Conservation (phyloP, 352 stramenopile species). For the Blastocystis sp. region DNA sequence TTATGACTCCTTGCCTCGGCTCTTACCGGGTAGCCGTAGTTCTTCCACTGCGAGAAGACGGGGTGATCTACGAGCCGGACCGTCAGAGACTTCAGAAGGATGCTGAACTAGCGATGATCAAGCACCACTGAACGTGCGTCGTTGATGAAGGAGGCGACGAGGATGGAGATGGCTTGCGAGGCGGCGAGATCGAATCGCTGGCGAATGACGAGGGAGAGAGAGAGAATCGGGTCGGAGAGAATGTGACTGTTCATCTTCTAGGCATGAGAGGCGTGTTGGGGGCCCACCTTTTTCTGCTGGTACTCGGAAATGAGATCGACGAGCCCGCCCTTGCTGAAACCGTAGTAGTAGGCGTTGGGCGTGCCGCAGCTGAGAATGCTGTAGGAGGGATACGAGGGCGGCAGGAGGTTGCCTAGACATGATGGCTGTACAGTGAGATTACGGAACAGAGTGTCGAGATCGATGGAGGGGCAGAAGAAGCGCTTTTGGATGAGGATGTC, state of each 20-base stretch:
- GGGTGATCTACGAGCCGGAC: slow-evolving; percentile 2
- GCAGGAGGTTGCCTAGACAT: slow-evolving; percentile 31
- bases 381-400: slow-evolving; percentile 8
- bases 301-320: slow-evolving; percentile 18
- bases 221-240: not conserved
- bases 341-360: slow-evolving; percentile 44
- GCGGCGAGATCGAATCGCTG: slow-evolving; percentile 52
- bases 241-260: not conserved
- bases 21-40: slow-evolving; percentile 35
- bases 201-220: slow-evolving; percentile 3
- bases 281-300: not conserved
- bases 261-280: not conserved
- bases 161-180: slow-evolving; percentile 49
- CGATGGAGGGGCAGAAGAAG: not conserved
- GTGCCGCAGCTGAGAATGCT: slow-evolving; percentile 54
- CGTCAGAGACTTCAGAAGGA: not conserved
- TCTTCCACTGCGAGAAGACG: slow-evolving; percentile 51
- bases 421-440: not conserved
- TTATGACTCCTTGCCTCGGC: not conserved
- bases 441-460: slow-evolving; percentile 31
- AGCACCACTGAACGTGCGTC: not conserved
- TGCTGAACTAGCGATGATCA: slow-evolving; percentile 14
- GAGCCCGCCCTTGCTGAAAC: slow-evolving; percentile 30
- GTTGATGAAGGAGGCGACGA: slow-evolving; percentile 50
- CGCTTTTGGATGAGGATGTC: slow-evolving; percentile 32